phyloP scores from a whole-genome alignment of 192 early-diverging fungal genomes.

The Podila horticola region DNA sequence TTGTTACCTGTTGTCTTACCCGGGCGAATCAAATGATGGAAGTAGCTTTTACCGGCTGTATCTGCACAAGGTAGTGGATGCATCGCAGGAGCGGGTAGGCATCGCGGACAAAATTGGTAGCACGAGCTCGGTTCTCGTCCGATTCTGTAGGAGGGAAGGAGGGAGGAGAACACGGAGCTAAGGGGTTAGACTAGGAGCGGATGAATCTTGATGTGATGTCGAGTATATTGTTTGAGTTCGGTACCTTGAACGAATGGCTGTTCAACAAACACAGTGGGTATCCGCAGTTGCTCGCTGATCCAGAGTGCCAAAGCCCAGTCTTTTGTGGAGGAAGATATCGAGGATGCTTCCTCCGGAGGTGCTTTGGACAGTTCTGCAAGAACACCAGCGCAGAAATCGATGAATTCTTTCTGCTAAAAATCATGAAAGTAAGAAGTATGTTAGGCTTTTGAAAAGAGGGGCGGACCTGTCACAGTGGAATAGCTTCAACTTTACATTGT shows the following conservation, averaged over 20 bases:
- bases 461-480: neutral
- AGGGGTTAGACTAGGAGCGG: neutral
- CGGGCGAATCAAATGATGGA: neutral
- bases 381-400: neutral
- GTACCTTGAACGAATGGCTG: slow-evolving; percentile 13
- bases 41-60: slow-evolving; percentile 10
- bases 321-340: neutral
- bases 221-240: neutral
- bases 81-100: slow-evolving; percentile 1
- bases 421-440: neutral
- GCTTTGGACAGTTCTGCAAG: neutral
- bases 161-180: neutral
- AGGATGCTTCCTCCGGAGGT: neutral
- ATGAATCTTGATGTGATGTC: neutral
- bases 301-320: slow-evolving; percentile 29
- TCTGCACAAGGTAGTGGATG: slow-evolving; percentile 14
- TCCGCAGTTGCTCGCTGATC: slow-evolving; percentile 29
- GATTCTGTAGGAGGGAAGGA: neutral
- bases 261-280: slow-evolving; percentile 20
- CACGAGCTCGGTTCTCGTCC: neutral
- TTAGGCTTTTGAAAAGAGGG: too few species aligned
- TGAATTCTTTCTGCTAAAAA: neutral
- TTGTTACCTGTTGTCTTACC: too few species aligned
- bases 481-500: too few species aligned
- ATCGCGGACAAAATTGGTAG: slow-evolving; percentile 6